Conservation (phyloP, 495 filamentous ascomycete species). For the Aspergillus ellipticus region DNA sequence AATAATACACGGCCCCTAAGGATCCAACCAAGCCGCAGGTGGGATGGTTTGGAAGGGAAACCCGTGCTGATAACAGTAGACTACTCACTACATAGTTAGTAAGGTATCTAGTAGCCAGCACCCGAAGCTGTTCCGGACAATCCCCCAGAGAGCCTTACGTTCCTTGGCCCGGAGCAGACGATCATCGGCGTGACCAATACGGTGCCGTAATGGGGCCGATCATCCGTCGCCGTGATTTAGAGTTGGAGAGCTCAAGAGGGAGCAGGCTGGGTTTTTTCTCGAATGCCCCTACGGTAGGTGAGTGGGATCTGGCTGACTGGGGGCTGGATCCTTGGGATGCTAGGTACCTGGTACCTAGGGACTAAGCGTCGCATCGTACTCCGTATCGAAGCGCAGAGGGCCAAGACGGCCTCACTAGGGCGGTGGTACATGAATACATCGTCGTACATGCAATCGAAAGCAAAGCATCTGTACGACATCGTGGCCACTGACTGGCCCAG, state of each 20-base stretch:
- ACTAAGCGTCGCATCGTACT: neutral
- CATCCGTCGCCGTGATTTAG: neutral
- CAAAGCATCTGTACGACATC: neutral
- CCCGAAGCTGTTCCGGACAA: neutral
- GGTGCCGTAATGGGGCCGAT: conserved; percentile 1
- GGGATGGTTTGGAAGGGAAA: too few species aligned
- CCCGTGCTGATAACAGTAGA: neutral
- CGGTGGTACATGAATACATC: neutral
- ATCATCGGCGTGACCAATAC: neutral
- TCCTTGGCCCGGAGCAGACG: conserved; percentile 1
- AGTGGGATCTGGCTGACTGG: conserved; percentile 2
- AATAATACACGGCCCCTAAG: neutral
- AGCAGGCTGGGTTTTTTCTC: neutral
- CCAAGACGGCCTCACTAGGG: neutral
- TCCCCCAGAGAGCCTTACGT: neutral
- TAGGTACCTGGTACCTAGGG: neutral
- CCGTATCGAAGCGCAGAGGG: neutral
- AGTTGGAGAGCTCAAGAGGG: neutral
- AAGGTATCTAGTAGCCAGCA: neutral
- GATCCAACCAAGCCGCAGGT: too few species aligned
- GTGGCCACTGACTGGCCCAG: too few species aligned
- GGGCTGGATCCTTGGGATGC: conserved; percentile 3
- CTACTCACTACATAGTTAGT: too few species aligned
- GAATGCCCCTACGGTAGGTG: neutral
- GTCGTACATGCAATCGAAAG: neutral